Evolutionary conservation across 202 grass and related monocot species (phyloP).

Genomic region (Zizania palustris): DNA sequence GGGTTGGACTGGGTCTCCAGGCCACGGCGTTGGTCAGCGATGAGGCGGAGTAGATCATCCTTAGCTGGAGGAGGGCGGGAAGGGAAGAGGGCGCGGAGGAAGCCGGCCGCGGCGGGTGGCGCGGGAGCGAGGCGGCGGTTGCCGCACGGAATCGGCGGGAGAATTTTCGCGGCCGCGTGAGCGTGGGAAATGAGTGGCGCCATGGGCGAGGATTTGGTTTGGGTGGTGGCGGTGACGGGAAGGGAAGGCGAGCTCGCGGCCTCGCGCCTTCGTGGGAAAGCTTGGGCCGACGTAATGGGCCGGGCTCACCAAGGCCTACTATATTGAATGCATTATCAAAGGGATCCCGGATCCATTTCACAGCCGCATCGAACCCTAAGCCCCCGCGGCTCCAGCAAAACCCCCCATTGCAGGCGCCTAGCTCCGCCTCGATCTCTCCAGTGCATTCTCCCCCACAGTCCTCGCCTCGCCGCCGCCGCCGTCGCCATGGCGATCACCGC

Average conservation of each 20-base stretch:
- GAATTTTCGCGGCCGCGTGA: not conserved
- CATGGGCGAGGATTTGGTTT: constrained; percentile 54
- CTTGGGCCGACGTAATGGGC: not conserved
- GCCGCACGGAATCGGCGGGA: not conserved
- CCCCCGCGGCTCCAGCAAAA: constrained; percentile 15
- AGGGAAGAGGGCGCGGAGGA: constrained; percentile 39
- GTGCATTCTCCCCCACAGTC: constrained; percentile 8
- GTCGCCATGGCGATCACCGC: constrained; percentile 62
- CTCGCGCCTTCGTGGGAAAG: not conserved
- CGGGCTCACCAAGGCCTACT: not conserved
- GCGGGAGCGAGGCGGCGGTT: constrained; percentile 5
- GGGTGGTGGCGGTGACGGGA: constrained; percentile 41
- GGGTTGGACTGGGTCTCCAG: constrained; percentile 70
- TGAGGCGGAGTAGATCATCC: constrained; percentile 67
- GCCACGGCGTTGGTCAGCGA: constrained; percentile 78
- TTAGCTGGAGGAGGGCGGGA: constrained; percentile 50
- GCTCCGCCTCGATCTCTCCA: constrained; percentile 32
- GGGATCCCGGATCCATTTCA: not conserved
- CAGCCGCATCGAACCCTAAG: not conserved
- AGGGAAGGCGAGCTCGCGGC: not conserved
- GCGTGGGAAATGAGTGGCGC: constrained; percentile 40
- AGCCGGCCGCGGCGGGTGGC: constrained; percentile 26
- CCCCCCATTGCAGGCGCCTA: constrained; percentile 20
- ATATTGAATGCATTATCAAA: not conserved
- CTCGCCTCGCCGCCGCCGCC: not conserved